phyloP scores from a whole-genome alignment of 2,329 filamentous ascomycete species.

The Aspergillus sp. region DNA sequence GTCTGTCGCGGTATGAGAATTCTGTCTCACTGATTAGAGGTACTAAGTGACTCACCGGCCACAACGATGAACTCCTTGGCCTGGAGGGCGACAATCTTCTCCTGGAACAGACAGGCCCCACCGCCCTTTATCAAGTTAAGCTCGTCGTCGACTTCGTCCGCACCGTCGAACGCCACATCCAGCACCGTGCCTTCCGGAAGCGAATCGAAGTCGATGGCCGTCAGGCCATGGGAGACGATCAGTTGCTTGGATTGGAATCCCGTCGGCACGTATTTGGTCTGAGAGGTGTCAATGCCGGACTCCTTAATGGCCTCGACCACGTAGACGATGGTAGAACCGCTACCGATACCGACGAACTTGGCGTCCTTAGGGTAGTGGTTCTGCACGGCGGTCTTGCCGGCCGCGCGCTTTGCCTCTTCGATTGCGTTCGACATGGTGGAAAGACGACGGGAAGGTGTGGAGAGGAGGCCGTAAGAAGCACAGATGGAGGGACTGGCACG shows the following conservation, averaged over 20 bases:
- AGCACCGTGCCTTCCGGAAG: conserved; percentile 65
- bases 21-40: neutral
- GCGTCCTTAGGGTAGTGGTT: conserved; percentile 60
- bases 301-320: conserved; percentile 64
- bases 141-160: conserved; percentile 92
- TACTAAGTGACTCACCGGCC: conserved; percentile 57
- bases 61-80: conserved; percentile 86
- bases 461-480: conserved; percentile 5
- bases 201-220: conserved; percentile 74
- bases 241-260: conserved; percentile 88
- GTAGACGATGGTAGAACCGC: conserved; percentile 65
- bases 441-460: conserved; percentile 14
- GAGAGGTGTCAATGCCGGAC: conserved; percentile 43
- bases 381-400: conserved; percentile 56
- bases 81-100: conserved; percentile 87
- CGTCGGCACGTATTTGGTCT: conserved; percentile 86
- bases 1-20: conserved; percentile 52
- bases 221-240: conserved; percentile 75
- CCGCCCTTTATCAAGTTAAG: conserved; percentile 98
- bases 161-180: conserved; percentile 93
- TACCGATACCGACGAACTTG: conserved; percentile 63
- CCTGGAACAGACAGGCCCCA: conserved; percentile 95
- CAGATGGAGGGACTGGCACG: neutral
- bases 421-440: conserved; percentile 40
- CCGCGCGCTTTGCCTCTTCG: conserved; percentile 60